Conservation (phyloP, 306 rosid genomes). For the Vigna trinervia region DNA sequence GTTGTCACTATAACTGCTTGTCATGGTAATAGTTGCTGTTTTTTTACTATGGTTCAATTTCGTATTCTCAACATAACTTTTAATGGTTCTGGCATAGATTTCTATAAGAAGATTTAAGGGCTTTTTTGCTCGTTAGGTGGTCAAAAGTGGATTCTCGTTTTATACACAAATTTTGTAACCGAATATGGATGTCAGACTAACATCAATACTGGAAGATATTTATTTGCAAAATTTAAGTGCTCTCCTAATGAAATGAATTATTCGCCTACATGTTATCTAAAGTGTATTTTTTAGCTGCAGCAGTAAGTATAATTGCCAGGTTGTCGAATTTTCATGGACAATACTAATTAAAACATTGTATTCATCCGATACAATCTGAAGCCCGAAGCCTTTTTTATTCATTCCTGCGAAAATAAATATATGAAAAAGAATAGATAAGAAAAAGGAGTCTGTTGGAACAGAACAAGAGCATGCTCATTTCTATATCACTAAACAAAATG, state of each 20-base stretch:
- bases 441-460: too few species aligned
- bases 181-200: conserved; percentile 20
- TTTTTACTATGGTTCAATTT: conserved; percentile 5
- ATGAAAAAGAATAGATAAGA: neutral
- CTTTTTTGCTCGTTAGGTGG: conserved; percentile 13
- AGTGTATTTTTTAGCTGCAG: neutral
- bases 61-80: conserved; percentile 21
- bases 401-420: neutral
- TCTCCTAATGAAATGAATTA: neutral
- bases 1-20: conserved; percentile 60
- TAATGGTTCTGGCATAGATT: conserved; percentile 33
- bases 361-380: too few species aligned
- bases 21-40: conserved; percentile 20
- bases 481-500: too few species aligned
- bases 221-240: neutral
- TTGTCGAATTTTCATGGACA: neutral
- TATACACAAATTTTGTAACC: conserved; percentile 41
- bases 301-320: neutral
- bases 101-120: conserved; percentile 46
- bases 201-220: neutral
- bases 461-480: too few species aligned
- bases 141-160: neutral
- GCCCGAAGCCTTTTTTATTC: neutral
- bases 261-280: neutral
- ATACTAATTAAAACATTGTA: neutral